Evolutionary conservation across 148 eudicot genomes (phyloP).

Genomic region (Rhododendron kiyosumense): DNA sequence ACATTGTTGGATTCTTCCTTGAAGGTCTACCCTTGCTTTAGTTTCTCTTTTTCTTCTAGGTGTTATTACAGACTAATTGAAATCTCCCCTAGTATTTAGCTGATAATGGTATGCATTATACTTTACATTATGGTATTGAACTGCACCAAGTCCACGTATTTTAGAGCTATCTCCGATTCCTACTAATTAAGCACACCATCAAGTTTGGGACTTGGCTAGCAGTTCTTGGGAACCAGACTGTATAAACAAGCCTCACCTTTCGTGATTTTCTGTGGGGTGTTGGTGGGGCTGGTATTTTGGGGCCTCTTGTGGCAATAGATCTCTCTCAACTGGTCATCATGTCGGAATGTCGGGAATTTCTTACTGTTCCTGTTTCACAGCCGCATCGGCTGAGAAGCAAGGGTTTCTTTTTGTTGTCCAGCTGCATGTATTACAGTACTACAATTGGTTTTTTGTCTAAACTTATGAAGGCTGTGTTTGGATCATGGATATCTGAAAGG

Average conservation of each 20-base stretch:
- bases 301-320: not conserved
- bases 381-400: not conserved
- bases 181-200: not conserved
- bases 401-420: not conserved
- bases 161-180: not conserved
- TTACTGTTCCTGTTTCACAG: not conserved
- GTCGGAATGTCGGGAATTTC: not conserved
- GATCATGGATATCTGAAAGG: not conserved
- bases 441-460: not conserved
- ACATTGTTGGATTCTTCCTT: not conserved
- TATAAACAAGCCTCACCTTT: not conserved
- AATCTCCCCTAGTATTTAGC: not conserved
- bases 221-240: not conserved
- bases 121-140: not conserved
- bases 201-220: not conserved
- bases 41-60: not conserved
- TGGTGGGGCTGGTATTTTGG: not conserved
- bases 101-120: not conserved
- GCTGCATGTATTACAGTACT: not conserved
- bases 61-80: not conserved
- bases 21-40: not conserved
- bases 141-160: not conserved
- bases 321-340: not conserved
- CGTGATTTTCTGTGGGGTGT: not conserved
- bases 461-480: not conserved